Conservation (phyloP, 257 asterid species). For the Solanum boliviense region DNA sequence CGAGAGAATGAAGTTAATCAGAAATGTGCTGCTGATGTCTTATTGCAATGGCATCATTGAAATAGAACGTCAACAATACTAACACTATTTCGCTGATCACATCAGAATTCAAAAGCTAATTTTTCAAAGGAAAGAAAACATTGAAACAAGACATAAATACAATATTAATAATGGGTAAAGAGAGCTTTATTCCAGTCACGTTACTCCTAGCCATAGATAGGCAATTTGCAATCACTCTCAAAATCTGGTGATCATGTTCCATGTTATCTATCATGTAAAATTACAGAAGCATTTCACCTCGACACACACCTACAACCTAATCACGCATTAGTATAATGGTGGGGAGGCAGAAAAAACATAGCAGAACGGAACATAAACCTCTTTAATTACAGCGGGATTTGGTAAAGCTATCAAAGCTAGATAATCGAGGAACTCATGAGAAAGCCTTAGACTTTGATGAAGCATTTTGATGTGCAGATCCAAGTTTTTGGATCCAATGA, state of each 20-base stretch:
- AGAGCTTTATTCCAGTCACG: neutral
- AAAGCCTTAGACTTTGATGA: conserved; percentile 22
- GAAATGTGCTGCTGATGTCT: neutral
- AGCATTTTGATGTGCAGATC: conserved; percentile 19
- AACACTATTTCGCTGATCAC: neutral
- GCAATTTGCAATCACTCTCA: neutral
- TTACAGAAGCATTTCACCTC: conserved; percentile 3
- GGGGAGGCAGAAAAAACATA: neutral
- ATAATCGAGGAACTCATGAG: conserved; percentile 10
- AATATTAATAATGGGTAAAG: neutral
- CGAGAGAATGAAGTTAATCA: neutral
- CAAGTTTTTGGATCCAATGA: conserved; percentile 43
- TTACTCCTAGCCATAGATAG: neutral
- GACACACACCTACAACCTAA: conserved; percentile 1
- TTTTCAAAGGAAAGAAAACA: neutral
- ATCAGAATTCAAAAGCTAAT: neutral
- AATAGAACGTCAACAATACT: neutral
- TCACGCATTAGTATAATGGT: conserved; percentile 11
- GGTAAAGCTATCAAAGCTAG: conserved; percentile 9
- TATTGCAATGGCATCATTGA: neutral
- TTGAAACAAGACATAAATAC: neutral
- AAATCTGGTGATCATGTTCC: conserved; percentile 1
- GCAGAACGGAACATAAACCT: conserved; percentile 6
- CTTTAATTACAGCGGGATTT: conserved; percentile 3
- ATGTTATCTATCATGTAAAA: conserved; percentile 4